Evolutionary conservation across 257 asterid species (phyloP), one percentile per base, ranked within the genome.

Genomic region (Fraxinus anomala): DNA sequence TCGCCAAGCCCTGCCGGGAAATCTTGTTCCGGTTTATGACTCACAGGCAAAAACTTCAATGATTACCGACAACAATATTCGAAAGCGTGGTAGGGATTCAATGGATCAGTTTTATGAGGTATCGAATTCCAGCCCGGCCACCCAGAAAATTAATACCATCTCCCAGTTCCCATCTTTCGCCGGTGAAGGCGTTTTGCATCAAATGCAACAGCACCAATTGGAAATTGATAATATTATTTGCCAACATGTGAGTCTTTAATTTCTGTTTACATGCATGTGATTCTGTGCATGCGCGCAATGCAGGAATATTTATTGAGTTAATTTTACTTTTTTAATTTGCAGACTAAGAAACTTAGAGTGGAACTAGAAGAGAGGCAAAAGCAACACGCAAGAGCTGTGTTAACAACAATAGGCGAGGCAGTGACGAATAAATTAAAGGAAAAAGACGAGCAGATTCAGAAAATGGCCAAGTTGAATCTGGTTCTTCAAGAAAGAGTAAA

Each of bases 151-250:
- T 42, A 42, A 42, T 11, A 2, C 4, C 12, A 42, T 42, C 49
- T 14, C 47, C 10, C 47, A 40, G 47, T 40, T 40, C 47, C 49
- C 49, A 42, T 2, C 49, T 11, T 10, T 40, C 10, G 14, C 16
- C 16, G 16, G 49, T 42, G 49, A 42, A 42, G 17, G 49, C 4
- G 17, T 86, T 67, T 36, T 85, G 76, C 89, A 86, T 0, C 85
- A 80, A 36, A 74, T 89, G 47, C 89, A 85, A 54, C 91, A 80
- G 10, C 77, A 78, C 5, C 87, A 87, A 2, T 73, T 78, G 75
- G 94, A 89, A 54, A 87, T 91, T 63, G 92, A 91, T 40, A 31
- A 82, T 68, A 59, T 89, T 30, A 82, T 91, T n/a, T 85, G 85
- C 11, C 88, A 79, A 33, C 91, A 89, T 67, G 96, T 89, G 87